Evolutionary conservation across 176 grass and related monocot species (phyloP), one percentile per base, ranked within the genome.

Genomic region (Oryza longistaminata): DNA sequence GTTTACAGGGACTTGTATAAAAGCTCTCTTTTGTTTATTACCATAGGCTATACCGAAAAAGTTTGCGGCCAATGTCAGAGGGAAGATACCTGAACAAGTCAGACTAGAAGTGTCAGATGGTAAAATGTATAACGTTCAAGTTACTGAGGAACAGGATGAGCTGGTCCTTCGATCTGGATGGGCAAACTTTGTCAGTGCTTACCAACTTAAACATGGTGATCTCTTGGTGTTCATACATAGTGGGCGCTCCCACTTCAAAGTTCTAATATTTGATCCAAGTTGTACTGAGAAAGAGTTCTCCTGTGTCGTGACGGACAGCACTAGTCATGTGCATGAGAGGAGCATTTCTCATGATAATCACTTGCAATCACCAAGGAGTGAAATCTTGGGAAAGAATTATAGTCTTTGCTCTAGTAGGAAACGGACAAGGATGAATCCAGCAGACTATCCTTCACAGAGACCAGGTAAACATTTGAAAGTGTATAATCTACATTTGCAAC

Each of bases 191-290:
- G 70, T 16, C 0, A 27, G 24, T 58, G 74, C 52, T 81, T 35
- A 92, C 29, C 17, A 71, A 21, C 73, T 90, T 35, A 55, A 62
- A 37, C 5, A 66, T 4, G 40, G 27, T 26, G 85, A 90, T 25
- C 1, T 90, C 49, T 49, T 95, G 79, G 27, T 88, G 60, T 94
- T 94, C 64, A 92, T 70, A 67, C 82, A 78, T 3, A 64, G 13
- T 27, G 83, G 68, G 35, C 13, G 84, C 15, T 92, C 83, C 9
- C 66, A 75, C 77, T 95, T 88, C 64, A 85, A 85, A 70, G 80
- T 82, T 14, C 46, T 70, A 42, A 91, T 93, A 13, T 92, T 92
- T 7, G 80, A 87, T 16, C 3, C 4, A 10, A 83, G 27, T 58
- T 73, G 88, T 19, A 76, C 75, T 11, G 86, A 91, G 89, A 89